phyloP scores from a whole-genome alignment of 768 basidiomycete genomes.

The Gloeopeniophorella convolvens region DNA sequence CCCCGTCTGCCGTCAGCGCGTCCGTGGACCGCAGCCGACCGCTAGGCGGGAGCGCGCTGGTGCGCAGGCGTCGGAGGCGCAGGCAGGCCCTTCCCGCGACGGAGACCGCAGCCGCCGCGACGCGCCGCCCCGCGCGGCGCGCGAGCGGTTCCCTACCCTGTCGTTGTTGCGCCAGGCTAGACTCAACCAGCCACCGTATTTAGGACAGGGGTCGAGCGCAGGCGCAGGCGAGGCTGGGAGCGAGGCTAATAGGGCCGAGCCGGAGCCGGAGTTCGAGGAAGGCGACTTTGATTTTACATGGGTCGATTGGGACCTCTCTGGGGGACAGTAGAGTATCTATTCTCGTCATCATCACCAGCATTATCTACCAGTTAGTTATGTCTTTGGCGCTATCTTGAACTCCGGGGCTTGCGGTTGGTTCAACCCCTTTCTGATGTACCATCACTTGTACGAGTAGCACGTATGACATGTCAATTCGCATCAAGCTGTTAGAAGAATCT shows the following conservation, averaged over 20 bases:
- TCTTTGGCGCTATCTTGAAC: no score
- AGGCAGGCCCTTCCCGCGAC: constrained; percentile 1
- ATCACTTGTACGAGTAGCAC: constrained; percentile 10
- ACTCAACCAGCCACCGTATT: no score
- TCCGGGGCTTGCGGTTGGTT: constrained; percentile 2
- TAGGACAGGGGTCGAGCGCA: no score
- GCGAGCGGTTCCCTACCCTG: constrained; percentile 10
- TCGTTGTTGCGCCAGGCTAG: no score
- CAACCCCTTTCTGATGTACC: neutral
- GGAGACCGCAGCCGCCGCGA: neutral
- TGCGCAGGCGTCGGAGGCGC: neutral
- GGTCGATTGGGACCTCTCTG: no score
- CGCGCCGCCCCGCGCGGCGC: constrained; percentile 5
- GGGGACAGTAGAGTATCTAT: no score
- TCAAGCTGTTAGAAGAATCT: constrained; percentile 3
- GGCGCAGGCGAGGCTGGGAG: no score
- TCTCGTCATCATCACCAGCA: no score
- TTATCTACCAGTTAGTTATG: no score
- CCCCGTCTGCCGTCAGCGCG: constrained; percentile 70
- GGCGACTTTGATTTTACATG: no score
- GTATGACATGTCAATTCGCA: neutral
- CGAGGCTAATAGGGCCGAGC: no score
- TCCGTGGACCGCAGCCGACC: constrained; percentile 32
- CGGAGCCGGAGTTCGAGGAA: no score
- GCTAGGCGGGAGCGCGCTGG: constrained; percentile 8